These are phyloP conservation scores for Ochetophila trinervis DNA, from an alignment of 306 rosid genomes.

Conservation along the genomic window DNA sequence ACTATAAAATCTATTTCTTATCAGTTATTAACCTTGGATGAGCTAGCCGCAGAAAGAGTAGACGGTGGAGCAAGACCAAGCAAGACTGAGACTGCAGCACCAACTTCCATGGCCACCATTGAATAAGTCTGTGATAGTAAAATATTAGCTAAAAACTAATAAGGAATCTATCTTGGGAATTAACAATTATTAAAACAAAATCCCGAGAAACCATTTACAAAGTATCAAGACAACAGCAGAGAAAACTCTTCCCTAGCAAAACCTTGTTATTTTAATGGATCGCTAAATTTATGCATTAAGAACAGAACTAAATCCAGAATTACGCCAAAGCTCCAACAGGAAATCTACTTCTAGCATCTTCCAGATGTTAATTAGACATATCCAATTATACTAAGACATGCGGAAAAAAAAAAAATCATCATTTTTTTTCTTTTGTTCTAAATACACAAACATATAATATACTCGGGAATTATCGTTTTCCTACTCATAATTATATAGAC, in stretches of 20 bases:
- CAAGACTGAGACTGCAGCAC: conserved; percentile 77
- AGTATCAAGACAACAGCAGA: neutral
- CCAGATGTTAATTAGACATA: neutral
- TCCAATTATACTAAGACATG: neutral
- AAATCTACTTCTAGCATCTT: neutral
- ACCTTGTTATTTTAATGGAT: too few species aligned
- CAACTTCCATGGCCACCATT: conserved; percentile 57
- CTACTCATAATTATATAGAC: too few species aligned
- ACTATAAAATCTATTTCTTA: neutral
- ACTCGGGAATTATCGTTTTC: too few species aligned
- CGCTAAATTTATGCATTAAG: neutral
- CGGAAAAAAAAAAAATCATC: neutral
- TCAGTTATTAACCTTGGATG: conserved; percentile 63
- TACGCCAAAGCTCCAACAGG: neutral
- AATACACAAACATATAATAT: too few species aligned
- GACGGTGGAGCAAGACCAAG: conserved; percentile 86
- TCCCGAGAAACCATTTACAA: neutral
- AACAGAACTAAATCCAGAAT: neutral
- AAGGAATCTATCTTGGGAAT: neutral
- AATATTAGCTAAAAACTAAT: neutral
- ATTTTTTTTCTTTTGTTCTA: too few species aligned
- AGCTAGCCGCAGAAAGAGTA: conserved; percentile 60
- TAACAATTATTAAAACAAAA: neutral
- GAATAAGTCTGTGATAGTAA: conserved; percentile 52
- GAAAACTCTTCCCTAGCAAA: neutral